Conservation (phyloP, 2,329 filamentous ascomycete species). For the Cladophialophora carrionii region DNA sequence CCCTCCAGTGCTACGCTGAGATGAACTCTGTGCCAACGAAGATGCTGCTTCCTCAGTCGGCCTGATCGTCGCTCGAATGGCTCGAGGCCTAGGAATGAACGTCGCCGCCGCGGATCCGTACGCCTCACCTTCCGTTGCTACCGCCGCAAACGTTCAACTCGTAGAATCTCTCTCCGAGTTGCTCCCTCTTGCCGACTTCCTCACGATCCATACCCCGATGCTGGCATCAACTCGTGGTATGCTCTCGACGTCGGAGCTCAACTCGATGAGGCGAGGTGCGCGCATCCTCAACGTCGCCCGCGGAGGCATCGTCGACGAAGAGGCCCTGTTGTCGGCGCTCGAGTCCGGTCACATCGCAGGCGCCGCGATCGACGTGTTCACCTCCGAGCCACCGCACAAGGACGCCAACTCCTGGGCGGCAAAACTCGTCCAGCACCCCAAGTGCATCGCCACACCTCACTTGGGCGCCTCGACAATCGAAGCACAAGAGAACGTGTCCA, state of each 20-base stretch:
- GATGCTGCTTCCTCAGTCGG: slow-evolving; percentile 55
- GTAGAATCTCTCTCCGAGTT: slow-evolving; percentile 63
- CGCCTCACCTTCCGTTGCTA: slow-evolving; percentile 71
- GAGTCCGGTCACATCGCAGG: slow-evolving; percentile 73
- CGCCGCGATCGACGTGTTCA: slow-evolving; percentile 80
- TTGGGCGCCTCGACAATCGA: slow-evolving; percentile 78
- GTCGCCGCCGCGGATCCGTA: slow-evolving; percentile 77
- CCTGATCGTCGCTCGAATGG: slow-evolving; percentile 77
- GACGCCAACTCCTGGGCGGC: slow-evolving; percentile 63
- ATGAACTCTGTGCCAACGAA: slow-evolving; percentile 11
- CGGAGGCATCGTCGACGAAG: slow-evolving; percentile 79
- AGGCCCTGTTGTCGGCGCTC: slow-evolving; percentile 69
- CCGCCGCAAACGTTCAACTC: slow-evolving; percentile 67
- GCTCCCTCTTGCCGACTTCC: slow-evolving; percentile 70
- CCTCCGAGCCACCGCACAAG: slow-evolving; percentile 68
- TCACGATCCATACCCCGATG: slow-evolving; percentile 80
- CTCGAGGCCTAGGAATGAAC: slow-evolving; percentile 75
- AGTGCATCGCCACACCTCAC: slow-evolving; percentile 77
- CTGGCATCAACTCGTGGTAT: slow-evolving; percentile 76
- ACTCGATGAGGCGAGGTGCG: slow-evolving; percentile 72
- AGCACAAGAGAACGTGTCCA: slow-evolving; percentile 80
- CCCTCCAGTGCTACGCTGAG: not conserved
- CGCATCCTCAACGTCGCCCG: slow-evolving; percentile 78
- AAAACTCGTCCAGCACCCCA: slow-evolving; percentile 67
- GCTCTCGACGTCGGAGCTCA: slow-evolving; percentile 68